These are phyloP conservation scores for Verticillium klebahnii DNA, from an alignment of 2,329 filamentous ascomycete genomes.

Conservation along the genomic window DNA sequence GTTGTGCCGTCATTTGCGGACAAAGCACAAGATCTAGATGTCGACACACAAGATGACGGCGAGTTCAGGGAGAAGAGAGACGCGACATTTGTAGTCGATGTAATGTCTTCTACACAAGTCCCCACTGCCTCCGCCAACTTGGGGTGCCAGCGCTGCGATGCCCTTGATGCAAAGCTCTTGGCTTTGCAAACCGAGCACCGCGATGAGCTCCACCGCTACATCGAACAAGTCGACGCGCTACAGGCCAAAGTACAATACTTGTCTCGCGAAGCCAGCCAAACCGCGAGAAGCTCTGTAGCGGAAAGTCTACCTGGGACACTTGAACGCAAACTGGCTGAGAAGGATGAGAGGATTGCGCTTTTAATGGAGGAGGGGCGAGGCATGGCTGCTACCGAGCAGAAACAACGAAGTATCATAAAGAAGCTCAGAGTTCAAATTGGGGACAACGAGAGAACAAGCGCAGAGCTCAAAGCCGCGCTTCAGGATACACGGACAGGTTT, in stretches of 20 bases:
- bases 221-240: conserved; percentile 87
- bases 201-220: conserved; percentile 76
- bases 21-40: neutral
- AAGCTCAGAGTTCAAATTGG: conserved; percentile 65
- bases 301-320: conserved; percentile 57
- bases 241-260: conserved; percentile 89
- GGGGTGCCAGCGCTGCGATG: conserved; percentile 7
- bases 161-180: conserved; percentile 1
- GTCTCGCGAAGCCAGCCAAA: conserved; percentile 71
- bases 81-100: neutral
- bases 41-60: neutral
- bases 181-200: conserved; percentile 27
- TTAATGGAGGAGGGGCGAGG: conserved; percentile 91
- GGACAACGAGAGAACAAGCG: conserved; percentile 61
- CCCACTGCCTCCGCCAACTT: neutral
- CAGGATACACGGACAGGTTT: conserved; percentile 54
- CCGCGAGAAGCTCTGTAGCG: conserved; percentile 65
- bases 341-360: conserved; percentile 83
- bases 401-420: conserved; percentile 77
- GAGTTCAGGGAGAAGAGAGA: neutral
- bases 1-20: neutral
- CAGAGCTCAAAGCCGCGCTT: conserved; percentile 52
- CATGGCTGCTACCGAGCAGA: conserved; percentile 80
- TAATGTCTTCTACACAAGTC: neutral
- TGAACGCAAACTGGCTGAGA: conserved; percentile 80